phyloP scores from a whole-genome alignment of 306 rosid species.

The Quercus gilva region DNA sequence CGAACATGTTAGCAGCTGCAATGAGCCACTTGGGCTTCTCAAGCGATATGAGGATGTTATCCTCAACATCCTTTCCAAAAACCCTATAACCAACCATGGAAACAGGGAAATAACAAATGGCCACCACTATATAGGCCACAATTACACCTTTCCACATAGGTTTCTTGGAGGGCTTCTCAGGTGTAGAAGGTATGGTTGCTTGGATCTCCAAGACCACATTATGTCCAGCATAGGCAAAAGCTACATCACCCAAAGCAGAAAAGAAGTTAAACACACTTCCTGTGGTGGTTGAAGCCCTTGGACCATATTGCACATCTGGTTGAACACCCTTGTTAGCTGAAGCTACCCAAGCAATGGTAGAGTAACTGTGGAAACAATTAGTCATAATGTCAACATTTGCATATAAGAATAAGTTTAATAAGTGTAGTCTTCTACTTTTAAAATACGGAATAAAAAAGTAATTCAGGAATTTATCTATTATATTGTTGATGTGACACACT shows the following conservation, averaged over 20 bases:
- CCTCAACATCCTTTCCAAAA: constrained; percentile 34
- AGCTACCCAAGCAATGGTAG: constrained; percentile 40
- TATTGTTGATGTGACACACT: too few species aligned
- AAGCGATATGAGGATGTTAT: constrained; percentile 37
- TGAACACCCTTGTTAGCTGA: constrained; percentile 34
- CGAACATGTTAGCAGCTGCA: constrained; percentile 28
- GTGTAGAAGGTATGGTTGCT: constrained; percentile 47
- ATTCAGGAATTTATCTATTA: not conserved
- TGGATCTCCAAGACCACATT: constrained; percentile 47
- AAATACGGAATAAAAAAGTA: not conserved
- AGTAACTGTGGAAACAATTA: constrained; percentile 30
- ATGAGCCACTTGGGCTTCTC: constrained; percentile 39
- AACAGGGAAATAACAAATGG: constrained; percentile 43
- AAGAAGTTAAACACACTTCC: constrained; percentile 35
- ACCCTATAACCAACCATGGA: constrained; percentile 37
- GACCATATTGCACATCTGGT: constrained; percentile 20
- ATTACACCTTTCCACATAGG: constrained; percentile 46
- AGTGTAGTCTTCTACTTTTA: too few species aligned
- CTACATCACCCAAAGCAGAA: constrained; percentile 39
- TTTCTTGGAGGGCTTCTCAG: constrained; percentile 27
- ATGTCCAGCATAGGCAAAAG: constrained; percentile 44
- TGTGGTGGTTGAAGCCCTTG: constrained; percentile 21
- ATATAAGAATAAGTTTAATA: too few species aligned
- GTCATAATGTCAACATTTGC: not conserved
- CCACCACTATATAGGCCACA: constrained; percentile 32